Evolutionary conservation across 805 yeast species (phyloP), one percentile per base, ranked within the genome.

Genomic region (Priceomyces melissophilus): DNA sequence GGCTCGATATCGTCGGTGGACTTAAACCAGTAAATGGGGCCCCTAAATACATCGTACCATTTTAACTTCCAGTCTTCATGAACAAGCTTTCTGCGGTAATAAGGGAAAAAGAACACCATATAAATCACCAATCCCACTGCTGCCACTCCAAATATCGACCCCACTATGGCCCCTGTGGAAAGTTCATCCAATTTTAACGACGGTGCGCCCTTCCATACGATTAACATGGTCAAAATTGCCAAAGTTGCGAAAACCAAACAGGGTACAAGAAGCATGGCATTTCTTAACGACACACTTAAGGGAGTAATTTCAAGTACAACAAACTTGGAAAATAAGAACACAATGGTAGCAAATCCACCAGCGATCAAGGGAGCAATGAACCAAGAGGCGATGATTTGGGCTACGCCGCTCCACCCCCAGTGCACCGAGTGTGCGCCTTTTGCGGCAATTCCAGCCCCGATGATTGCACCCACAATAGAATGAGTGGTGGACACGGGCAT

Each of bases 401-500:
- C 53, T 43, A 84, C 82, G 23, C 90, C 88, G 11, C 50, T 38
- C 91, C 90, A 84, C 20, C 88, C 89, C 91, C 91, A 84, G 40
- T 58, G 65, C 39, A 84, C 75, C 45, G 78, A 69, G 5, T 63
- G 55, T 33, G 77, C 79, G 43, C 88, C 88, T 49, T 72, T 76
- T 30, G 88, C 79, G 32, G 89, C 91, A 51, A 84, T 75, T 46
- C 87, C 83, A 7, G 84, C 75, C 49, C 91, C 91, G 44, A 83
- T 81, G 31, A 81, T 73, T 32, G 79, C 89, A 53, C 90, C 90
- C 38, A 84, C 83, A 48, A 84, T 82, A 8, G 88, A 80, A 55
- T 84, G 90, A 9, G 91, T 84, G 12, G 90, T 82, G 13, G 90
- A 84, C 32, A 83, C 89, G n/a, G 90, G 90, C 76, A 81, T 73